Percentiles rank a stretch among this genome's conserved stretches.
These are phyloP conservation scores for Magnusiomyces clavatus DNA, from an alignment of 1,139 yeast species.

Conservation along the genomic window DNA sequence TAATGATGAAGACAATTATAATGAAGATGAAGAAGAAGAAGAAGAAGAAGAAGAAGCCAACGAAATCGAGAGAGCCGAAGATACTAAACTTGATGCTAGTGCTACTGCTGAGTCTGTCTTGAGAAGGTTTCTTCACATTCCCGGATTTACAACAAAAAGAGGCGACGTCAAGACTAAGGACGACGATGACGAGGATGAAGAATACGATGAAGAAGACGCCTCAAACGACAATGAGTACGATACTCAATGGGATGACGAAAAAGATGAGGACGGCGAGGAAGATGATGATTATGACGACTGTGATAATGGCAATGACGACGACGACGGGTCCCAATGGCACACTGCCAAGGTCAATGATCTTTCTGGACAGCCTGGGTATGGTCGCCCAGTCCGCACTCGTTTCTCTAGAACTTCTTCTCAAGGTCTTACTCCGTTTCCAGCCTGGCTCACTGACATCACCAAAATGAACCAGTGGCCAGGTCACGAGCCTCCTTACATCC, in stretches of 20 bases:
- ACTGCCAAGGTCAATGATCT: background rate
- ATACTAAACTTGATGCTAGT: too few species aligned
- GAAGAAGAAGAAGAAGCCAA: background rate
- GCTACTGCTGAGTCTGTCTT: background rate
- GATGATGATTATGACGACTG: constrained; percentile 23
- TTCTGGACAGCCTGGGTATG: constrained; percentile 1
- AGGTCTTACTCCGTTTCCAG: constrained; percentile 42
- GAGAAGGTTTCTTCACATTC: background rate
- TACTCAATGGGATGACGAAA: background rate
- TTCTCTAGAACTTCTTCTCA: constrained; percentile 5
- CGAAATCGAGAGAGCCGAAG: background rate
- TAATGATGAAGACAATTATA: too few species aligned
- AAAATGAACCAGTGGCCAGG: constrained; percentile 79
- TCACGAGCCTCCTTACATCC: constrained; percentile 76
- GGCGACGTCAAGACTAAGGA: background rate
- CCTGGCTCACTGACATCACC: constrained; percentile 70
- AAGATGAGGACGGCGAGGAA: constrained; percentile 2
- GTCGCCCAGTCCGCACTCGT: constrained; percentile 6
- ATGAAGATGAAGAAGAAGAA: background rate
- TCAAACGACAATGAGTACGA: too few species aligned
- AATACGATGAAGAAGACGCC: background rate
- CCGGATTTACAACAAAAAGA: background rate
- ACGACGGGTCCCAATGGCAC: constrained; percentile 22
- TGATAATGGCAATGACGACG: constrained; percentile 28
- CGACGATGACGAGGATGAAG: background rate